Base-by-base conservation (phyloP, 2,329 filamentous ascomycete species). In the Cladobotryum mycophilum region DNA sequence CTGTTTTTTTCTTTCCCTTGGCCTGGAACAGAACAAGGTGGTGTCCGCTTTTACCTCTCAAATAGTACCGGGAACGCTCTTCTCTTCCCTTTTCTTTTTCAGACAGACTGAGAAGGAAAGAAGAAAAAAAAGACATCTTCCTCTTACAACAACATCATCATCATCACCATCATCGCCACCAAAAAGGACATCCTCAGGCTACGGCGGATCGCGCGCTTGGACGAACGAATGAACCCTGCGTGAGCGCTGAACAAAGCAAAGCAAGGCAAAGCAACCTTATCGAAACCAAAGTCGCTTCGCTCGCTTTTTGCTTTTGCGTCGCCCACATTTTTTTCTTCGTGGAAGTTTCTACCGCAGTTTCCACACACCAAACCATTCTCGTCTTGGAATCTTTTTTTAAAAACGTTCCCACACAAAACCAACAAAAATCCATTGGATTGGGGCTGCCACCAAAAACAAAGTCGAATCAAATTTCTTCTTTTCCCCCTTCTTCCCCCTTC, bases 181-280 rank as follows among this genome's bases (percentile, higher is more conserved):
- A 20, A 20, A 20, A 20, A 20, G 5, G 20, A 20, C 20, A 20
- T 20, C 20, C 20, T 20, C 20, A 20, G 20, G 20, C 12, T 41
- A 11, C 45, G 45, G 45, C 48, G 51, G 40, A 49, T 45, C 43
- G 37, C 47, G 51, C 51, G 47, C 47, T 53, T 49, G 41, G 46
- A 46, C 44, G 45, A 47, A 46, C 46, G 47, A 49, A 49, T 53
- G 36, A 53, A 45, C 41, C 47, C 48, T 49, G 51, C 37, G 36
- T 45, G 46, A 49, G 38, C n/a, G n/a, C n/a, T n/a, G n/a, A n/a
- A n/a, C n/a, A n/a, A n/a, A n/a, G n/a, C n/a, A n/a, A n/a, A n/a
- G n/a, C n/a, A n/a, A n/a, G n/a, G n/a, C 15, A 20, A 53, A 36
- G 30, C 41, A 25, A 20, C 20, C 20, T 30, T 30, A 30, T 30